These are phyloP conservation scores for Volvox reticuliferus DNA, from an alignment of 139 green algal species.

Conservation along the genomic window DNA sequence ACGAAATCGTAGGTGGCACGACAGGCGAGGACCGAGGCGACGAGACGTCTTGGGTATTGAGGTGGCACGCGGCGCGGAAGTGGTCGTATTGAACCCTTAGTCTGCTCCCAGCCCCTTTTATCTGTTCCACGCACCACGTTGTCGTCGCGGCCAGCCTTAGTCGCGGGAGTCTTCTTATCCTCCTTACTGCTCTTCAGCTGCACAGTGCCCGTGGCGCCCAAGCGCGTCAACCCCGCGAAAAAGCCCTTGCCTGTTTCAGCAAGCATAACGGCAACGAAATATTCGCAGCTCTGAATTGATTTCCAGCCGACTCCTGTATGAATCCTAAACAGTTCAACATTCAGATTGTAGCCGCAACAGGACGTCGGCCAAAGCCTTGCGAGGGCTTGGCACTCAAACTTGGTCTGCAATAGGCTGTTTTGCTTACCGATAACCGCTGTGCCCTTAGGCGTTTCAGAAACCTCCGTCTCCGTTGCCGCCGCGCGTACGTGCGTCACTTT, in stretches of 20 bases:
- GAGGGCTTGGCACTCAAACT: no score
- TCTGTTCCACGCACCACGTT: conserved; percentile 30
- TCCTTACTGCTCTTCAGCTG: conserved; percentile 28
- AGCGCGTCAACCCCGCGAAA: neutral
- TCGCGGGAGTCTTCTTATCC: conserved; percentile 14
- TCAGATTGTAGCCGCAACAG: no score
- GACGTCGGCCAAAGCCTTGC: no score
- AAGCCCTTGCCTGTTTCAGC: neutral
- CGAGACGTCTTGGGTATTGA: no score
- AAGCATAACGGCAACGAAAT: neutral
- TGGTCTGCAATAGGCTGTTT: neutral
- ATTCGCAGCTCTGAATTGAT: no score
- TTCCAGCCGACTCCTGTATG: no score
- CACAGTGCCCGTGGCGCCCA: neutral
- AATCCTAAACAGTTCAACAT: no score
- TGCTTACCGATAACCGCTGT: neutral
- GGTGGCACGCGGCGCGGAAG: no score
- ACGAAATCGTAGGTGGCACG: no score
- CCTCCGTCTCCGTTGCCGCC: conserved; percentile 16
- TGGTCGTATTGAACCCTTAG: no score
- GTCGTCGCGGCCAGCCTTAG: conserved; percentile 28
- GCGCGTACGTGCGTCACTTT: neutral
- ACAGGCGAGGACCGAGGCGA: no score
- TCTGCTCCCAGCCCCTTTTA: no score
- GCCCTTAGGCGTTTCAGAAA: conserved; percentile 26